Evolutionary conservation across 1,284 basidiomycete genomes (phyloP), one percentile per base, ranked within the genome.

Genomic region (Porogramme epimiltina): DNA sequence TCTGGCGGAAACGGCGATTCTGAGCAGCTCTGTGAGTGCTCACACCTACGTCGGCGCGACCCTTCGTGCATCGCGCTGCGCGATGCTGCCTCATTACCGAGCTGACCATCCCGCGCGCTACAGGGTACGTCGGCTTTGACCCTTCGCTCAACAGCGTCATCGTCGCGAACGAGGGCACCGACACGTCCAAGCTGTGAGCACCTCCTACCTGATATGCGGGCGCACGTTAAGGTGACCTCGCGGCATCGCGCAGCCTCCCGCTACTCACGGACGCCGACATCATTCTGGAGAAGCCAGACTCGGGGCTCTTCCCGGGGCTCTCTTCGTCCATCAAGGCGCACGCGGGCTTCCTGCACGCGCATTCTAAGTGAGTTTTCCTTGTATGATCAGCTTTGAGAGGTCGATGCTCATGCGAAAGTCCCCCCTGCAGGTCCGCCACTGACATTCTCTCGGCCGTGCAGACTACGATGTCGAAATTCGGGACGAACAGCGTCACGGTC

Each of bases 301-400:
- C 76, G 0, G 66, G 68, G 0, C 69, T 86, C 11, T 89, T 89
- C 72, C 85, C 85, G 5, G 81, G 81, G 0, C 46, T 86, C 33
- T 64, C 73, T 34, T 67, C 73, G 0, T 61, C 64, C 9, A 73
- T 87, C 23, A 42, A 75, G 55, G 82, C 79, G 0, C 85, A 89
- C 63, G 62, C 63, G 11, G 85, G 86, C 16, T 89, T 88, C 66
- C 70, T 62, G 1, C 63, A 73, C 13, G 73, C 73, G 13, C 85
- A 88, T 25, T 73, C 79, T 2, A 65, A 69, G 84, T 85, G 56
- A 43, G 73, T 55, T 16, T 19, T 16, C 34, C 8, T 13, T 6
- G 8, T 31, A 10, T 16, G n/a, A 11, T 24, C n/a, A n/a, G n/a
- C n/a, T n/a, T n/a, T n/a, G n/a, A n/a, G n/a, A n/a, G 5, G 16